A percentile compares a stretch with the other conserved stretches of the same genome.
Conservation (phyloP, 768 basidiomycete species). For the Termitomyces sp. region DNA sequence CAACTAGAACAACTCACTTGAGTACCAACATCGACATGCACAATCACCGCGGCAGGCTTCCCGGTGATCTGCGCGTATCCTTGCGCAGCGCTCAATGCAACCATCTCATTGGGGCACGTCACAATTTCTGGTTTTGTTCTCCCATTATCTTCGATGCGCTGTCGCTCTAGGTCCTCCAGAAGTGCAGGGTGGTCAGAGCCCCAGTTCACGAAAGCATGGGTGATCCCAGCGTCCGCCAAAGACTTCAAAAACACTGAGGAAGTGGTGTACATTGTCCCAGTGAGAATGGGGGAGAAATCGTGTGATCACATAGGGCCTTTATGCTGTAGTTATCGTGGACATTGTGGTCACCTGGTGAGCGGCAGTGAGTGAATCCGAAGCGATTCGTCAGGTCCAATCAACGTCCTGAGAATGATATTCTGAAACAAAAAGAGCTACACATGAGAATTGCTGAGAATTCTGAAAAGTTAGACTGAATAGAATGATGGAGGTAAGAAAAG, state of each 20-base stretch:
- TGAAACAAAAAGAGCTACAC: not conserved
- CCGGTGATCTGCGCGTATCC: slow-evolving; percentile 67
- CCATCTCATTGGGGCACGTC: slow-evolving; percentile 79
- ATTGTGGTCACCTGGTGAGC: slow-evolving; percentile 6
- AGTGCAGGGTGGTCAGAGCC: slow-evolving; percentile 74
- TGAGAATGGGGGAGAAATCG: not conserved
- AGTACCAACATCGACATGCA: slow-evolving; percentile 73
- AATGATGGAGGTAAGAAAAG: not conserved
- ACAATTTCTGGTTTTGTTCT: slow-evolving; percentile 48
- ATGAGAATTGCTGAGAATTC: not conserved
- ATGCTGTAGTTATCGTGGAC: not conserved
- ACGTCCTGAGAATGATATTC: slow-evolving; percentile 2
- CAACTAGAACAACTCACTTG: slow-evolving; percentile 36
- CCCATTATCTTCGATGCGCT: slow-evolving; percentile 37
- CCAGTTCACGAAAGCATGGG: slow-evolving; percentile 73
- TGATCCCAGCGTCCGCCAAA: slow-evolving; percentile 55
- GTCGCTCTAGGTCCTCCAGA: slow-evolving; percentile 64
- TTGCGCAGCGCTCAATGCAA: slow-evolving; percentile 68
- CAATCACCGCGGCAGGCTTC: slow-evolving; percentile 66
- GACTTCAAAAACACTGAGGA: slow-evolving; percentile 61
- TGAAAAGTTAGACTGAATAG: not conserved
- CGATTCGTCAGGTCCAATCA: not conserved
- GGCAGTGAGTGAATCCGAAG: not conserved
- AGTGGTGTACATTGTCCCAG: slow-evolving; percentile 47
- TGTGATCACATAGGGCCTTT: not conserved